Conservation (phyloP, 2,329 filamentous ascomycete species). For the Camillea tinctor region DNA sequence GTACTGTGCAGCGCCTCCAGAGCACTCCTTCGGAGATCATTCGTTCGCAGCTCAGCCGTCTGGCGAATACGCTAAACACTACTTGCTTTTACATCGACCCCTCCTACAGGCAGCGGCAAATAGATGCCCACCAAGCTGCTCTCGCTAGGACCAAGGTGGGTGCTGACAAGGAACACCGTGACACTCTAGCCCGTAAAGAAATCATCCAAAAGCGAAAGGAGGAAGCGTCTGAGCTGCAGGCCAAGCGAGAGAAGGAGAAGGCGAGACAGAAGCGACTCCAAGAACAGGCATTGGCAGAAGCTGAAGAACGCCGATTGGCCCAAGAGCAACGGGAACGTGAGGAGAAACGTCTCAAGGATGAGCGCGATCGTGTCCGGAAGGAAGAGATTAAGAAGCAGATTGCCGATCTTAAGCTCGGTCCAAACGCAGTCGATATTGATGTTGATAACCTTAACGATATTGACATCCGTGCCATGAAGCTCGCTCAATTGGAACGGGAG, state of each 20-base stretch:
- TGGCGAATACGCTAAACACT: conserved; percentile 87
- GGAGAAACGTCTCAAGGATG: conserved; percentile 78
- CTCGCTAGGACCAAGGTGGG: conserved; percentile 80
- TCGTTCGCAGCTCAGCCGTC: conserved; percentile 85
- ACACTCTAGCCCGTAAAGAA: conserved; percentile 81
- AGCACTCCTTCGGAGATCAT: conserved; percentile 98
- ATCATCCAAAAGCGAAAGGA: conserved; percentile 97
- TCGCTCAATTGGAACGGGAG: conserved; percentile 93
- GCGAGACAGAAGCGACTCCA: conserved; percentile 83
- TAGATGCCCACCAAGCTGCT: conserved; percentile 76
- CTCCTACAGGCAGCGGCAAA: conserved; percentile 76
- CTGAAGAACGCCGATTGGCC: conserved; percentile 83
- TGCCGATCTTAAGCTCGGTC: conserved; percentile 84
- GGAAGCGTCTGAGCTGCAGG: conserved; percentile 82
- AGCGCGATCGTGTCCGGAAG: conserved; percentile 85
- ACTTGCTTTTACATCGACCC: conserved; percentile 97
- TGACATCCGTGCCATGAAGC: conserved; percentile 92
- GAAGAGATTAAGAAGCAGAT: conserved; percentile 93
- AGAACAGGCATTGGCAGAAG: conserved; percentile 84
- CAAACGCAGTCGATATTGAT: conserved; percentile 74
- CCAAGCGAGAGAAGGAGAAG: conserved; percentile 88
- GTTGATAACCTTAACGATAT: conserved; percentile 80
- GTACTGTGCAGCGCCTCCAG: conserved; percentile 90
- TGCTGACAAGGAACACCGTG: conserved; percentile 86
- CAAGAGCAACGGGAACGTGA: conserved; percentile 92